A percentile compares a stretch with the other conserved stretches of the same genome.
Conservation (phyloP, 2,329 filamentous ascomycete genomes). For the Aspergillus pseudoglaucus region DNA sequence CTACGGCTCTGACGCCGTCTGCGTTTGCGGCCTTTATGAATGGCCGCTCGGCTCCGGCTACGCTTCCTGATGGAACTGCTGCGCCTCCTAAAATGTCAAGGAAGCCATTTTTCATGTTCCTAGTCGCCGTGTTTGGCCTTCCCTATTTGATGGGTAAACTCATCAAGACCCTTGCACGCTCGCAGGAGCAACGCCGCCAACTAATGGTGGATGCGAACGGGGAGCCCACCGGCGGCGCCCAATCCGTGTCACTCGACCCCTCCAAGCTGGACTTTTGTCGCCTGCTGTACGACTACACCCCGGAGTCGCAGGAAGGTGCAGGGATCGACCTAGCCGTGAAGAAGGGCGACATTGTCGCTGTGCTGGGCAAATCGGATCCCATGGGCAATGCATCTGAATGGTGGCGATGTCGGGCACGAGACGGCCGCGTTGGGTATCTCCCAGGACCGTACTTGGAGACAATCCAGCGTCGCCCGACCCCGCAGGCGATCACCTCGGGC, state of each 20-base stretch:
- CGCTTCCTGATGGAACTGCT: slow-evolving; percentile 59
- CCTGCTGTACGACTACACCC: slow-evolving; percentile 87
- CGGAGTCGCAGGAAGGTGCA: slow-evolving; percentile 57
- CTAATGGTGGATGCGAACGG: slow-evolving; percentile 49
- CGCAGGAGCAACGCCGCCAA: slow-evolving; percentile 63
- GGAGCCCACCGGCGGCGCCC: slow-evolving; percentile 22
- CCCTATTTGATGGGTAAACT: slow-evolving; percentile 97
- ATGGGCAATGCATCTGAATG: slow-evolving; percentile 89
- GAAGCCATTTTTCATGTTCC: slow-evolving; percentile 94
- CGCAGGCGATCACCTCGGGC: slow-evolving; percentile 39
- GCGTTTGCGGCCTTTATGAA: slow-evolving; percentile 88
- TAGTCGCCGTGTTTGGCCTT: slow-evolving; percentile 87
- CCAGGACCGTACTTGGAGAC: slow-evolving; percentile 83
- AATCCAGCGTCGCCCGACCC: slow-evolving; percentile 51
- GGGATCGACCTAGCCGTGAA: slow-evolving; percentile 85
- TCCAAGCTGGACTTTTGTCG: slow-evolving; percentile 95
- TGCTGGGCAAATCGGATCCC: slow-evolving; percentile 86
- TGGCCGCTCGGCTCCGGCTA: slow-evolving; percentile 44
- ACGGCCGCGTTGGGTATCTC: slow-evolving; percentile 85
- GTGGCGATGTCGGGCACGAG: slow-evolving; percentile 90
- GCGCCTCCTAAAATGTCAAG: slow-evolving; percentile 69
- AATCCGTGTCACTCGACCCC: slow-evolving; percentile 61
- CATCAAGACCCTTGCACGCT: slow-evolving; percentile 74
- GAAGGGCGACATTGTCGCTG: slow-evolving; percentile 92
- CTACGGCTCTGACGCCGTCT: slow-evolving; percentile 77